Evolutionary conservation across 306 rosid species (phyloP), one percentile per base, ranked within the genome.

Genomic region (Quercus rubra): DNA sequence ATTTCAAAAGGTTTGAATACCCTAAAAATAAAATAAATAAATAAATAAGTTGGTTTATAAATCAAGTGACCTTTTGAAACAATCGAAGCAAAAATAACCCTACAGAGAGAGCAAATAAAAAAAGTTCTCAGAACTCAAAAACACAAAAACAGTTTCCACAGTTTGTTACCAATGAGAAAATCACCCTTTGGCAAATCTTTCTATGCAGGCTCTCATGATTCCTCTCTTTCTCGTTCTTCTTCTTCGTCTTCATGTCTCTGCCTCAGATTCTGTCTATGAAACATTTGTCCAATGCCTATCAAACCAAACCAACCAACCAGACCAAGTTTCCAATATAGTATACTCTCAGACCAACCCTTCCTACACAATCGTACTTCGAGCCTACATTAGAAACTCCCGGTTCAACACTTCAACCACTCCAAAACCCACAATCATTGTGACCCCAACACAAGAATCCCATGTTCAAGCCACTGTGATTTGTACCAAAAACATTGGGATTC

Each of bases 331-430:
- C 25, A 10, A 51, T 68, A 76, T 83, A 20, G 46, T 91, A 59
- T 87, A 69, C 54, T 28, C 89, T 21, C 87, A 61, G 66, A 28
- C 74, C 56, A 86, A 85, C 66, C 25, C 90, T 35, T 82, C 92
- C 6, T 92, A 84, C 80, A 58, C 97, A 30, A 74, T 97, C 1
- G 59, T 89, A 31, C 95, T 94, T 59, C 74, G 84, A 33, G 89
- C 89, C 46, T 94, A 94, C 77, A 89, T 94, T 66, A 82, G 97
- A 41, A 94, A 94, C 33, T 84, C 97, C 18, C 72, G 94, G 64
- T 90, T 90, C 90, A 94, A 94, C 89, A 84, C 87, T 43, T 74
- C 94, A 78, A 55, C 92, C 13, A 87, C 96, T 0, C 88, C 83
- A 9, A 94, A 94, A 51, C 98, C 98, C 17, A 52, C 64, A 2